A percentile compares a stretch with the other conserved stretches of the same genome.
Conservation (phyloP, 352 stramenopile species). For the Pythium brachiatum region DNA sequence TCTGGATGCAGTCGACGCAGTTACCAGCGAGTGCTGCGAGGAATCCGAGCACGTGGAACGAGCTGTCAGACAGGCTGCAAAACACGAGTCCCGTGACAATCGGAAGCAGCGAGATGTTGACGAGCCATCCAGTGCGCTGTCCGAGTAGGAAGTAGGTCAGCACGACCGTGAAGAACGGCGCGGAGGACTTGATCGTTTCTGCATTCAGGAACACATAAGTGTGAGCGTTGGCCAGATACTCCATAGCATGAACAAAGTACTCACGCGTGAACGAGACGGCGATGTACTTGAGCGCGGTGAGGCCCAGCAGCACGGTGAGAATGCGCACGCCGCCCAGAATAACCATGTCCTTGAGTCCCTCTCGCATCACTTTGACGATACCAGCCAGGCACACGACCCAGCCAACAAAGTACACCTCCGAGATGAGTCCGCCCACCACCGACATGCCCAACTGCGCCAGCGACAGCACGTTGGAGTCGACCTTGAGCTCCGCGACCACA, state of each 20-base stretch:
- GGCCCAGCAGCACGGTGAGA: constrained; percentile 84
- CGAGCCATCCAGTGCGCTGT: constrained; percentile 75
- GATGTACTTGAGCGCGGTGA: constrained; percentile 91
- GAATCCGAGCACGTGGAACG: constrained; percentile 89
- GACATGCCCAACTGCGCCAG: constrained; percentile 78
- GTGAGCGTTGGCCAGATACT: neutral
- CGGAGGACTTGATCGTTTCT: constrained; percentile 93
- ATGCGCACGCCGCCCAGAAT: constrained; percentile 80
- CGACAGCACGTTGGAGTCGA: constrained; percentile 79
- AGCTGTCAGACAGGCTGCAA: constrained; percentile 84
- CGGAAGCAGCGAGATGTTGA: constrained; percentile 85
- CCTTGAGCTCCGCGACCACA: constrained; percentile 65
- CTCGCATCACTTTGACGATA: constrained; percentile 44
- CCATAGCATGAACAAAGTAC: constrained; percentile 5
- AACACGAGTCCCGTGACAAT: constrained; percentile 84
- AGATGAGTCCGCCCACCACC: constrained; percentile 62
- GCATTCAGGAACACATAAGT: neutral
- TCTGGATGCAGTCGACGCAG: constrained; percentile 91
- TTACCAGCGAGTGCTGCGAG: constrained; percentile 86
- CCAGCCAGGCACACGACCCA: constrained; percentile 53
- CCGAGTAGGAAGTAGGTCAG: constrained; percentile 83
- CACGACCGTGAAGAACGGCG: constrained; percentile 90
- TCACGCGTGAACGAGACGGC: constrained; percentile 88
- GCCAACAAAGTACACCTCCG: constrained; percentile 71
- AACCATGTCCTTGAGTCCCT: constrained; percentile 82